Evolutionary conservation across 2,329 filamentous ascomycete species (phyloP).

Genomic region (Botrytis paeoniae): DNA sequence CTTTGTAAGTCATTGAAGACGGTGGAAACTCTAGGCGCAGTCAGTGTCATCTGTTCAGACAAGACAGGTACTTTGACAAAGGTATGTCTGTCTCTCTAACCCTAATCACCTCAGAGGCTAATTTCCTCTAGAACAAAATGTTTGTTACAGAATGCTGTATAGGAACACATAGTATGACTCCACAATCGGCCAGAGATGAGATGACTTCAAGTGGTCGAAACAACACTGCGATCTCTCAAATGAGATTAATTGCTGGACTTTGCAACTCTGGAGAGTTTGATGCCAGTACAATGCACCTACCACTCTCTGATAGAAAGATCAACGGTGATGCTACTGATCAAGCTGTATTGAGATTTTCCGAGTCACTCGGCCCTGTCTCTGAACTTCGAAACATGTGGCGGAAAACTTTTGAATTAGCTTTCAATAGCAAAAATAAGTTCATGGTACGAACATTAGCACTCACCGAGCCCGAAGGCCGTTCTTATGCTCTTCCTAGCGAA

Average conservation of each 20-base stretch:
- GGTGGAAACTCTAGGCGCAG: slow-evolving; percentile 69
- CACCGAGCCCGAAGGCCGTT: slow-evolving; percentile 38
- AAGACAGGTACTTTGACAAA: slow-evolving; percentile 69
- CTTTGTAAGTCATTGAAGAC: slow-evolving; percentile 77
- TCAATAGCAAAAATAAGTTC: slow-evolving; percentile 81
- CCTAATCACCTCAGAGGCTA: slow-evolving; percentile 1
- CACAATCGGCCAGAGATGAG: slow-evolving; percentile 47
- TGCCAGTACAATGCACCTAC: slow-evolving; percentile 55
- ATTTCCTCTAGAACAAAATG: slow-evolving; percentile 59
- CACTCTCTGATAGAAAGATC: slow-evolving; percentile 58
- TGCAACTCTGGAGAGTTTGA: slow-evolving; percentile 77
- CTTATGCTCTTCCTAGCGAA: slow-evolving; percentile 16
- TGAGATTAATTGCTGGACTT: slow-evolving; percentile 59
- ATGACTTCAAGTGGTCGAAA: slow-evolving; percentile 27
- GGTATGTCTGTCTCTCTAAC: slow-evolving; percentile 16
- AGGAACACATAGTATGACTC: slow-evolving; percentile 45
- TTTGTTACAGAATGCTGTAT: slow-evolving; percentile 66
- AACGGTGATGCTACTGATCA: slow-evolving; percentile 74
- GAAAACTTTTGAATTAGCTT: slow-evolving; percentile 63
- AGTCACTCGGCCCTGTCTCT: slow-evolving; percentile 57
- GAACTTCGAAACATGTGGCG: slow-evolving; percentile 61
- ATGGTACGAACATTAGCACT: slow-evolving; percentile 63
- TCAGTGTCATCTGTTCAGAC: slow-evolving; percentile 71
- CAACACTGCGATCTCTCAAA: slow-evolving; percentile 50
- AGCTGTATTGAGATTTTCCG: slow-evolving; percentile 68